Conservation (phyloP, 345 rosid genomes). For the Pugionium cornutum region DNA sequence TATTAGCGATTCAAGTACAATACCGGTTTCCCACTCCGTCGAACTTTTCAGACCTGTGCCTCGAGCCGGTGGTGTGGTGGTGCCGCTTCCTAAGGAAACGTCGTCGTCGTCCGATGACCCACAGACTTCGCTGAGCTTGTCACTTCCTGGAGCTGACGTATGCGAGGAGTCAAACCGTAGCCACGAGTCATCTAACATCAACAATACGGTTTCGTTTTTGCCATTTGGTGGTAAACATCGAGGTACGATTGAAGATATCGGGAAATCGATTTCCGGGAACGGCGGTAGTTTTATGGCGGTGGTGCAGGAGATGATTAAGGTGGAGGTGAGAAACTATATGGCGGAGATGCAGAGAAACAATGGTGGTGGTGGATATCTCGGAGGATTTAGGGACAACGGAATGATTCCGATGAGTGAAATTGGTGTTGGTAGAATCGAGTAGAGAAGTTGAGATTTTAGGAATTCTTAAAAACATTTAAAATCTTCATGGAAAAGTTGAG, state of each 20-base stretch:
- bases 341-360: slow-evolving; percentile 46
- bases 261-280: slow-evolving; percentile 3
- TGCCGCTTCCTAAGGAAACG: slow-evolving; percentile 41
- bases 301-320: slow-evolving; percentile 86
- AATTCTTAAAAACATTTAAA: neutral
- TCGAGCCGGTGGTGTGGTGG: slow-evolving; percentile 50
- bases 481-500: neutral
- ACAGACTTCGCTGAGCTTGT: slow-evolving; percentile 60
- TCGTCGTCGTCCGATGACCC: slow-evolving; percentile 55
- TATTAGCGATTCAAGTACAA: slow-evolving; percentile 57
- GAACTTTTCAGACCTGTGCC: slow-evolving; percentile 55
- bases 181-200: slow-evolving; percentile 38
- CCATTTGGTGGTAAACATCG: slow-evolving; percentile 7
- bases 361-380: slow-evolving; percentile 34
- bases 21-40: slow-evolving; percentile 43
- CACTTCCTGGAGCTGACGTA: slow-evolving; percentile 59
- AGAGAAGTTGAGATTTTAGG: neutral
- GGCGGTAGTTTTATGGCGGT: slow-evolving; percentile 63
- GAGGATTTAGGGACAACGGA: slow-evolving; percentile 55
- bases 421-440: slow-evolving; percentile 59
- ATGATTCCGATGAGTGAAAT: slow-evolving; percentile 46
- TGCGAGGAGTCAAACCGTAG: slow-evolving; percentile 50
- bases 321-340: slow-evolving; percentile 84
- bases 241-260: slow-evolving; percentile 27
- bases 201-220: slow-evolving; percentile 22